Base-by-base conservation (phyloP, 2,329 filamentous ascomycete genomes). In the Venturia carpophila region DNA sequence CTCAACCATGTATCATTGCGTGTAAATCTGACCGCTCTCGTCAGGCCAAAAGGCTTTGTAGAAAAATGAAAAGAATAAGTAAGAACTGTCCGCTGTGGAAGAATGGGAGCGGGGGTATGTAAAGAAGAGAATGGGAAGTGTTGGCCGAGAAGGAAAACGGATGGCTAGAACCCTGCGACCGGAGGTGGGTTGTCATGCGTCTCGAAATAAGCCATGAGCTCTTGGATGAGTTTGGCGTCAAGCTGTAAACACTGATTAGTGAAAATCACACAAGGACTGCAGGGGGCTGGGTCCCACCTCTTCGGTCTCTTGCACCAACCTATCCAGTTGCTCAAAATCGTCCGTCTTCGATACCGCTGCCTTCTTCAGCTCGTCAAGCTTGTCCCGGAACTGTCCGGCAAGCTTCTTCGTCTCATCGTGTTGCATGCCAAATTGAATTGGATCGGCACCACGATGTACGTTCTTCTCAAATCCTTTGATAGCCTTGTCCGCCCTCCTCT, bases 381-480 rank as follows among this genome's bases (percentile, higher is more conserved):
- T 67, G 13, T 58, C 60, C 37, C 60, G 49, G 60, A 67, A 67
- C 5, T 62, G 30, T 60, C 63, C 66, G 4, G 66, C 66, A 21
- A 67, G 47, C 21, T 30, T 41, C 43, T 66, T 67, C 24, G 66
- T 67, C 66, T 67, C 66, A n/a, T 67, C 65, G 41, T 67, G 66
- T 60, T 67, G 66, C 60, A 67, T 41, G 37, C 66, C 66, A 45
- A 67, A 67, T 49, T 67, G 66, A 39, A 67, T 64, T 27, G 66
- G 66, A 61, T 67, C 66, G 19, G 66, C 66, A 47, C 65, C 65
- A 19, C 66, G 45, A 19, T 63, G n/a, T 7, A 67, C 43, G 41
- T 67, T 67, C 37, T 58, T 42, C 27, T 67, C 60, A 47, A 67
- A 67, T 1, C 66, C 66, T 21, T 66, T 67, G 43, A 67, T 43